These are phyloP conservation scores for Xerocomellus chrysenteron DNA, from an alignment of 768 basidiomycete genomes.

Conservation along the genomic window DNA sequence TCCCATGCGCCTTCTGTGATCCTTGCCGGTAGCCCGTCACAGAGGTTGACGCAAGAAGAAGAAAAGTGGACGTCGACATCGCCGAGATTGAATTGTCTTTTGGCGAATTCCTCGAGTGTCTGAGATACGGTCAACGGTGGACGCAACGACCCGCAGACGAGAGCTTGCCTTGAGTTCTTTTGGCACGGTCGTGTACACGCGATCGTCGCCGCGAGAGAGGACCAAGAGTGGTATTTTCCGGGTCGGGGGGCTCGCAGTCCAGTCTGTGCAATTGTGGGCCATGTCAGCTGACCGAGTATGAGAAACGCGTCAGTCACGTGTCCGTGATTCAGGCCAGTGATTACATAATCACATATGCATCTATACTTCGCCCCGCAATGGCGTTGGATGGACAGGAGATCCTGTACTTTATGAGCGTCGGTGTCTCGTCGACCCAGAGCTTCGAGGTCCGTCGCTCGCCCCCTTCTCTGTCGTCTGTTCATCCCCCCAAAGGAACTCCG, in stretches of 20 bases:
- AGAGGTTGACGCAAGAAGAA: conserved; percentile 24
- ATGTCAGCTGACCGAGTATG: conserved; percentile 2
- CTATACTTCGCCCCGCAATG: conserved; percentile 3
- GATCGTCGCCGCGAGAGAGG: conserved; percentile 14
- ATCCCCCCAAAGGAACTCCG: conserved; percentile 48
- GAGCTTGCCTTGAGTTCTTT: conserved; percentile 13
- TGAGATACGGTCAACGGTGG: neutral
- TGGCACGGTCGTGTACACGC: conserved; percentile 21
- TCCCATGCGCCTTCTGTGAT: conserved; percentile 24
- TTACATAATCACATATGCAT: conserved; percentile 13
- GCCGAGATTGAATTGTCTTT: conserved; percentile 22
- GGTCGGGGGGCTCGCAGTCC: conserved; percentile 17
- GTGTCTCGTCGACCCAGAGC: conserved; percentile 12
- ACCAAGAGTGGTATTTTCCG: conserved; percentile 22
- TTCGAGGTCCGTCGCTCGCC: conserved; percentile 26
- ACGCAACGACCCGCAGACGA: neutral
- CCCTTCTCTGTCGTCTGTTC: neutral
- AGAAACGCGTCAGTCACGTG: conserved; percentile 17
- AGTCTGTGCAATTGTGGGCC: conserved; percentile 30
- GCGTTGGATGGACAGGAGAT: conserved; percentile 15
- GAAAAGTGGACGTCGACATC: conserved; percentile 10
- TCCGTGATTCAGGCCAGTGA: neutral
- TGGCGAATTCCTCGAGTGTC: conserved; percentile 18
- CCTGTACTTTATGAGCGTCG: conserved; percentile 30
- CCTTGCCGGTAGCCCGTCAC: conserved; percentile 18